Percentiles rank a stretch among this genome's conserved stretches.
These are phyloP conservation scores for Epichloe typhina DNA, from an alignment of 2,329 filamentous ascomycete genomes.

Conservation along the genomic window DNA sequence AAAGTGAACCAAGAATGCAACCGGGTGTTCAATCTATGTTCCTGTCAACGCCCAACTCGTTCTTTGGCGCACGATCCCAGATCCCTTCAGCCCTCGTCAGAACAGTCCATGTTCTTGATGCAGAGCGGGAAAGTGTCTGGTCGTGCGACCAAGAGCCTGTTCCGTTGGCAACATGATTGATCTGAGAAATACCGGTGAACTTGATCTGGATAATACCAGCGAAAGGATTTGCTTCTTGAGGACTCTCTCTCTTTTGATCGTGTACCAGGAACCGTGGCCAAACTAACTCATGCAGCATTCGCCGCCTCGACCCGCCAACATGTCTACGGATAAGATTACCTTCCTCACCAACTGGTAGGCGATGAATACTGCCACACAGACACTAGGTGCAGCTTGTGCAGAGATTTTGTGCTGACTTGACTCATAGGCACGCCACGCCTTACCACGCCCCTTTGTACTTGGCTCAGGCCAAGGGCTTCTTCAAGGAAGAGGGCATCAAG, in stretches of 20 bases:
- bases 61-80: not conserved
- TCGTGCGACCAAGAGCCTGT: not conserved
- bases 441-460: constrained; percentile 71
- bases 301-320: constrained; percentile 34
- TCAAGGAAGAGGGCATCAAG: constrained; percentile 62
- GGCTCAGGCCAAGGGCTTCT: constrained; percentile 63
- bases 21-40: constrained; percentile 27
- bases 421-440: constrained; percentile 59
- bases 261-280: constrained; percentile 16
- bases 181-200: constrained; percentile 75
- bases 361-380: not conserved
- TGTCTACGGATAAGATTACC: constrained; percentile 76
- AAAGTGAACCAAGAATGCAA: constrained; percentile 31
- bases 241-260: not conserved
- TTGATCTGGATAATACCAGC: constrained; percentile 83
- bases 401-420: not conserved
- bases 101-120: too few species aligned
- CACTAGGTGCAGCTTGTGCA: not conserved
- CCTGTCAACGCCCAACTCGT: not conserved
- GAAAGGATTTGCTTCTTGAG: constrained; percentile 72
- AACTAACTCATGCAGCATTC: constrained; percentile 36
- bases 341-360: constrained; percentile 71
- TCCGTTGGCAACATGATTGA: constrained; percentile 16
- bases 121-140: not conserved
- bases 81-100: too few species aligned